Percentiles rank a stretch among this genome's conserved stretches.
Conservation (phyloP, 768 basidiomycete genomes). For the Solioccasus polychromus region DNA sequence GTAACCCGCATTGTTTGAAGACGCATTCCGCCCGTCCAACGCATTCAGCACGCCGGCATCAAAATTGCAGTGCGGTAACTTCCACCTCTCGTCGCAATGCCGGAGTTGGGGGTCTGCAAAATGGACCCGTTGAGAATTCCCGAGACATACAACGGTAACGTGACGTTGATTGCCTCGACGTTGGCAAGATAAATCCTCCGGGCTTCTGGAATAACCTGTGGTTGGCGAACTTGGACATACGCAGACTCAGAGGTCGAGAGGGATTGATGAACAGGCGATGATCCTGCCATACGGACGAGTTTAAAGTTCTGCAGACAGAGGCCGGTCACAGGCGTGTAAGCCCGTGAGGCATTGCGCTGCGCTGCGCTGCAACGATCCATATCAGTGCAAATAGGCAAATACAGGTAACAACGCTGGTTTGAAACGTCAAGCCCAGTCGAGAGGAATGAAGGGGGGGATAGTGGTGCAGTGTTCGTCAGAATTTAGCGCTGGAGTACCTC, state of each 20-base stretch:
- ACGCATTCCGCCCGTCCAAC: slow-evolving; percentile 47
- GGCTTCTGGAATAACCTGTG: slow-evolving; percentile 36
- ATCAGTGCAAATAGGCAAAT: too few relatives aligned
- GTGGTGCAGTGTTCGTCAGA: too few relatives aligned
- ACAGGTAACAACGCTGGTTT: too few relatives aligned
- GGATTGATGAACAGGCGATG: slow-evolving; percentile 23
- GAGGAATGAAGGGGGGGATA: too few relatives aligned
- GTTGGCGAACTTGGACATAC: slow-evolving; percentile 37
- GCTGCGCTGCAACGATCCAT: too few relatives aligned
- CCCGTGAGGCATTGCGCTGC: slow-evolving; percentile 24
- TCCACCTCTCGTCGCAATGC: slow-evolving; percentile 55
- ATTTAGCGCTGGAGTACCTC: too few relatives aligned
- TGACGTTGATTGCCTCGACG: slow-evolving; percentile 29
- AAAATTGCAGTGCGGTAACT: slow-evolving; percentile 54
- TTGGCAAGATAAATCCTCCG: slow-evolving; percentile 40
- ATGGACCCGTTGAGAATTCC: slow-evolving; percentile 25
- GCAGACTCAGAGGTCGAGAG: slow-evolving; percentile 35
- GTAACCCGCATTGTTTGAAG: slow-evolving; percentile 38
- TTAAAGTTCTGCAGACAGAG: slow-evolving; percentile 22
- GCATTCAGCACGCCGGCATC: slow-evolving; percentile 49
- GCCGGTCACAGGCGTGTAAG: slow-evolving; percentile 21
- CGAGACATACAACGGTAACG: slow-evolving; percentile 35
- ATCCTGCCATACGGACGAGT: slow-evolving; percentile 30
- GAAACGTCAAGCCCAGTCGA: too few relatives aligned
- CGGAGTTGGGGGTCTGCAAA: slow-evolving; percentile 35